Conservation (phyloP, 1,139 yeast genomes). For the Pichia sp. region DNA sequence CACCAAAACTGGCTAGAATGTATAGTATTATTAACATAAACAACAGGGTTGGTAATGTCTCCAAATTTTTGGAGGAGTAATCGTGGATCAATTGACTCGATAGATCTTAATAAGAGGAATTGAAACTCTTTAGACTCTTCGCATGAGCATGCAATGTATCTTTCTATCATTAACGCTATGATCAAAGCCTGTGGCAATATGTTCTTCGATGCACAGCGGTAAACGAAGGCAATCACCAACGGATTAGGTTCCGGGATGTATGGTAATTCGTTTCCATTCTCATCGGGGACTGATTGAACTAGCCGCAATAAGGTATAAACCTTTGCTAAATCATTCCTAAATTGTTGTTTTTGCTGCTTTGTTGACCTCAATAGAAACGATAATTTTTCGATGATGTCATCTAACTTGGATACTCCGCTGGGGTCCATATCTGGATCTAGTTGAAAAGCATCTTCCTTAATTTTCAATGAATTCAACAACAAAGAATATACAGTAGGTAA, state of each 20-base stretch:
- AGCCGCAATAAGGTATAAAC: constrained; percentile 7
- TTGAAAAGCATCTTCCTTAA: constrained; percentile 10
- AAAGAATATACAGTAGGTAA: constrained; percentile 15
- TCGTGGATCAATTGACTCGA: constrained; percentile 16
- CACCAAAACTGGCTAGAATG: constrained; percentile 19
- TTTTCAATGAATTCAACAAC: constrained; percentile 14
- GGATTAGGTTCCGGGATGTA: constrained; percentile 12
- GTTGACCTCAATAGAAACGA: constrained; percentile 8
- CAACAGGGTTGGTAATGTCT: constrained; percentile 11
- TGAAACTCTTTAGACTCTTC: constrained; percentile 13
- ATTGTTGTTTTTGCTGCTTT: constrained; percentile 3
- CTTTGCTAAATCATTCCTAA: constrained; percentile 9
- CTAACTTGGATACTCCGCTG: background rate
- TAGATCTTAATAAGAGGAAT: constrained; percentile 19
- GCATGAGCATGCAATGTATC: constrained; percentile 6
- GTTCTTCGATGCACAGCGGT: constrained; percentile 11
- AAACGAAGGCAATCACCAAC: constrained; percentile 14
- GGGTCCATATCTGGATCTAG: background rate
- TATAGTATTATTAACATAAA: constrained; percentile 10
- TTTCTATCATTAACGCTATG: constrained; percentile 14
- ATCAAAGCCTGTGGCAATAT: constrained; percentile 12
- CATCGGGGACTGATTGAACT: background rate
- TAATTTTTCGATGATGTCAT: constrained; percentile 3
- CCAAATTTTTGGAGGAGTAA: constrained; percentile 12
- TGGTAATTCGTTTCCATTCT: background rate